Evolutionary conservation across 306 rosid genomes (phyloP).

Genomic region (Luffa aegyptiaca): DNA sequence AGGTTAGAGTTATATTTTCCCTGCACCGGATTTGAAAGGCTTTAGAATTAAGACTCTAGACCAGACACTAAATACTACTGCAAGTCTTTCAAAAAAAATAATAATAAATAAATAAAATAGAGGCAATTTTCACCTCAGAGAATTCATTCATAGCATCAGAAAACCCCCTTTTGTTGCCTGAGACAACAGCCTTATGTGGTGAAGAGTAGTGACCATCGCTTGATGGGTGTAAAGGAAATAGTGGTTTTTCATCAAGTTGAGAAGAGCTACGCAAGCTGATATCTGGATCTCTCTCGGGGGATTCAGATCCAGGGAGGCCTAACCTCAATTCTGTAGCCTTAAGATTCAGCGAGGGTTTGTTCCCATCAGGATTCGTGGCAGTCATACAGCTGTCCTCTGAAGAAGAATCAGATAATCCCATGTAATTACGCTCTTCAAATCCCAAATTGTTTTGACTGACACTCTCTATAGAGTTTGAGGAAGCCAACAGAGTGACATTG

Average conservation of each 20-base stretch:
- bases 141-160: conserved; percentile 67
- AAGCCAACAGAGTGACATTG: conserved; percentile 48
- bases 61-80: conserved; percentile 3
- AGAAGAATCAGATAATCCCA: conserved; percentile 73
- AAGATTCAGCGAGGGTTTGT: conserved; percentile 44
- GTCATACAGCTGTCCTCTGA: conserved; percentile 54
- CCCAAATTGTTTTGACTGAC: conserved; percentile 26
- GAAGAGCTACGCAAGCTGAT: conserved; percentile 33
- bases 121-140: conserved; percentile 45
- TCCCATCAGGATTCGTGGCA: conserved; percentile 29
- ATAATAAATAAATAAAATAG: not conserved
- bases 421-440: conserved; percentile 63
- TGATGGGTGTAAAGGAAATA: conserved; percentile 49
- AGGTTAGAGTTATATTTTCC: conserved; percentile 43
- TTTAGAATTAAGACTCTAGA: not conserved
- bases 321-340: conserved; percentile 81
- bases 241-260: conserved; percentile 49
- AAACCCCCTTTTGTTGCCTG: conserved; percentile 77
- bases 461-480: conserved; percentile 43
- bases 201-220: conserved; percentile 39
- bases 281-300: conserved; percentile 53
- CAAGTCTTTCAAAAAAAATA: not conserved
- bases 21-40: conserved; percentile 32
- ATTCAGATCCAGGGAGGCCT: conserved; percentile 79
- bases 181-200: conserved; percentile 37